Percentiles rank a stretch among this genome's conserved stretches.
Conservation (phyloP, 2,329 filamentous ascomycete genomes). For the Fusarium sp. region DNA sequence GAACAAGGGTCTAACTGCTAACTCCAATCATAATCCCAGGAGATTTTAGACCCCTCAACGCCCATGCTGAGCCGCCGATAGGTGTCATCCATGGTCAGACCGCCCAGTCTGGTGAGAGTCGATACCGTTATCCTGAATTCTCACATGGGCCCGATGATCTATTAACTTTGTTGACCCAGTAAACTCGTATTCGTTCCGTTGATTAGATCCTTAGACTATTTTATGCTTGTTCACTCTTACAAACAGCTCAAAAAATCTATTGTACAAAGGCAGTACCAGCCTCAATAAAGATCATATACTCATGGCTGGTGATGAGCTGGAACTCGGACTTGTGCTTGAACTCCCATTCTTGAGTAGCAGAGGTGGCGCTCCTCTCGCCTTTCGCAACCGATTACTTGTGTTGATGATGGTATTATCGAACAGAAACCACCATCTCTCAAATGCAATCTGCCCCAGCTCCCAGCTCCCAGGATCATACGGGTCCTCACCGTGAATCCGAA, state of each 20-base stretch:
- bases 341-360: slow-evolving; percentile 40
- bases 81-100: slow-evolving; percentile 21
- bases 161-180: not conserved
- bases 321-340: slow-evolving; percentile 8
- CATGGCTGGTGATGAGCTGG: slow-evolving; percentile 1
- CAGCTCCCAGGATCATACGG: slow-evolving; percentile 62
- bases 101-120: slow-evolving; percentile 8
- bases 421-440: slow-evolving; percentile 71
- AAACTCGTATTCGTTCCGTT: slow-evolving; percentile 6
- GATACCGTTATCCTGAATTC: slow-evolving; percentile 6
- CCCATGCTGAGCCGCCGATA: slow-evolving; percentile 31
- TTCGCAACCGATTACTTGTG: slow-evolving; percentile 65
- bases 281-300: not conserved
- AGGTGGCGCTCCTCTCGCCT: slow-evolving; percentile 58
- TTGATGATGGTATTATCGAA: slow-evolving; percentile 67
- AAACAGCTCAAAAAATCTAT: not conserved
- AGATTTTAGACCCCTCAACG: slow-evolving; percentile 24
- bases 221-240: not conserved
- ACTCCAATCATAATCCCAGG: slow-evolving; percentile 20
- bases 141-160: not conserved
- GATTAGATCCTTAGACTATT: not conserved
- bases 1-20: slow-evolving; percentile 24
- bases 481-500: slow-evolving; percentile 62
- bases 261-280: not conserved
- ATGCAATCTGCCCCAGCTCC: slow-evolving; percentile 70